A percentile compares a stretch with the other conserved stretches of the same genome.
Conservation (phyloP, 169 alveolate genomes). For the Babesia caballi region DNA sequence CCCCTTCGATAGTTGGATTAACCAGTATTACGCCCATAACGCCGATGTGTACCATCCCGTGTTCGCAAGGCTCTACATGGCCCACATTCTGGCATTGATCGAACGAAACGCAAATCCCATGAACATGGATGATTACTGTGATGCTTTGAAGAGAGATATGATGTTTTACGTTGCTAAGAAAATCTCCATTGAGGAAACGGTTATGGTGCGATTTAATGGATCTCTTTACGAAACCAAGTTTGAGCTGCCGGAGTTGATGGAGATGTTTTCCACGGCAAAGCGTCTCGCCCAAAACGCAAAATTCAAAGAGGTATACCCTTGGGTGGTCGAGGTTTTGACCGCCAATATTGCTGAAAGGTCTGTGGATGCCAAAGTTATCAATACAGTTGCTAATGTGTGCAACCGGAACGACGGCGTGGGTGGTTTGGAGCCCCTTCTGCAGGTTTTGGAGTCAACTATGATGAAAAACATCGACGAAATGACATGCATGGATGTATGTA, state of each 20-base stretch:
- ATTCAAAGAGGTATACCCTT: conserved; percentile 2
- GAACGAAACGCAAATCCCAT: conserved; percentile 2
- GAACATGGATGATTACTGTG: conserved; percentile 5
- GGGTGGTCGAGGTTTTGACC: background rate
- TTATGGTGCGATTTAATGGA: background rate
- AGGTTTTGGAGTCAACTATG: conserved; percentile 21
- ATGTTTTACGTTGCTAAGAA: background rate
- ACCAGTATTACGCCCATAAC: conserved; percentile 36
- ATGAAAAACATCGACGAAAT: background rate
- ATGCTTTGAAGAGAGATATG: conserved; percentile 4
- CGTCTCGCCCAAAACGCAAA: background rate
- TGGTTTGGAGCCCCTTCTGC: conserved; percentile 43
- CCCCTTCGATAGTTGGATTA: conserved; percentile 44
- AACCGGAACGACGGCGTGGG: conserved; percentile 26
- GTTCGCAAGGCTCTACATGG: conserved; percentile 24
- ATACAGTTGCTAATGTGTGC: conserved; percentile 24
- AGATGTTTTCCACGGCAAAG: conserved; percentile 26
- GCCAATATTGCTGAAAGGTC: background rate
- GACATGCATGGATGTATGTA: conserved; percentile 32
- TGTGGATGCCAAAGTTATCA: conserved; percentile 6
- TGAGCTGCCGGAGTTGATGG: conserved; percentile 12
- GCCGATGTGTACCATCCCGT: conserved; percentile 24
- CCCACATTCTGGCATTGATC: conserved; percentile 10
- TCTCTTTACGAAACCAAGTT: conserved; percentile 13
- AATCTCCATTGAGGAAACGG: background rate